phyloP scores from a whole-genome alignment of 495 filamentous ascomycete genomes.

The Penicillium maclennaniae region DNA sequence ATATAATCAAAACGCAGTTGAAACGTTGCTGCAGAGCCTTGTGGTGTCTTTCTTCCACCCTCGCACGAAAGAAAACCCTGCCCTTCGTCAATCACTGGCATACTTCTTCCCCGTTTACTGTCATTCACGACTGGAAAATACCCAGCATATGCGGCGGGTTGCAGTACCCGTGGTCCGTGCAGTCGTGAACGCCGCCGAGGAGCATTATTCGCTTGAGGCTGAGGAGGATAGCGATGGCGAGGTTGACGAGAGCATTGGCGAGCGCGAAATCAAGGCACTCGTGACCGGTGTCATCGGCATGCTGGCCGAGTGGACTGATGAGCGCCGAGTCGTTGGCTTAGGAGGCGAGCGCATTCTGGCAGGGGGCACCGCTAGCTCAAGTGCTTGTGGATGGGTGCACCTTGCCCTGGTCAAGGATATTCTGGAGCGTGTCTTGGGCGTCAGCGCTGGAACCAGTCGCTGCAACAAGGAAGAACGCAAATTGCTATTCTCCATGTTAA shows the following conservation, averaged over 20 bases:
- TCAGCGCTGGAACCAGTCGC: constrained; percentile 34
- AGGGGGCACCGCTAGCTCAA: constrained; percentile 53
- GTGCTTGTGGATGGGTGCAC: constrained; percentile 52
- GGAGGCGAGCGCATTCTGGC: constrained; percentile 49
- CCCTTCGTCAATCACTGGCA: constrained; percentile 81
- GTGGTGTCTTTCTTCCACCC: constrained; percentile 90
- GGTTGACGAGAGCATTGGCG: constrained; percentile 66
- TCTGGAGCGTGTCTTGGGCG: constrained; percentile 29
- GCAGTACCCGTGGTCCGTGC: constrained; percentile 66
- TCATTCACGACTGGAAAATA: constrained; percentile 75
- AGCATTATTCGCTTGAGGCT: constrained; percentile 49
- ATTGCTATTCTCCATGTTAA: constrained; percentile 68
- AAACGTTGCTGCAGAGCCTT: constrained; percentile 75
- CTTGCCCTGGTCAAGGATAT: constrained; percentile 36
- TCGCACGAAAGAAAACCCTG: constrained; percentile 73
- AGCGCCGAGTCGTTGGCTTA: constrained; percentile 74
- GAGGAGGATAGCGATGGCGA: constrained; percentile 49
- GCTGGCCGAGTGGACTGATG: constrained; percentile 94
- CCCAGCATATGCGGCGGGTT: constrained; percentile 69
- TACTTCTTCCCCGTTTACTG: constrained; percentile 98
- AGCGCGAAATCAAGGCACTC: constrained; percentile 77
- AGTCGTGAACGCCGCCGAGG: constrained; percentile 48
- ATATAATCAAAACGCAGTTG: constrained; percentile 37
- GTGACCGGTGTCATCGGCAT: constrained; percentile 71
- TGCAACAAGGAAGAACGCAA: constrained; percentile 78